Evolutionary conservation across 352 stramenopile species (phyloP), one percentile per base, ranked within the genome.

Genomic region (Phytopythium montanum): DNA sequence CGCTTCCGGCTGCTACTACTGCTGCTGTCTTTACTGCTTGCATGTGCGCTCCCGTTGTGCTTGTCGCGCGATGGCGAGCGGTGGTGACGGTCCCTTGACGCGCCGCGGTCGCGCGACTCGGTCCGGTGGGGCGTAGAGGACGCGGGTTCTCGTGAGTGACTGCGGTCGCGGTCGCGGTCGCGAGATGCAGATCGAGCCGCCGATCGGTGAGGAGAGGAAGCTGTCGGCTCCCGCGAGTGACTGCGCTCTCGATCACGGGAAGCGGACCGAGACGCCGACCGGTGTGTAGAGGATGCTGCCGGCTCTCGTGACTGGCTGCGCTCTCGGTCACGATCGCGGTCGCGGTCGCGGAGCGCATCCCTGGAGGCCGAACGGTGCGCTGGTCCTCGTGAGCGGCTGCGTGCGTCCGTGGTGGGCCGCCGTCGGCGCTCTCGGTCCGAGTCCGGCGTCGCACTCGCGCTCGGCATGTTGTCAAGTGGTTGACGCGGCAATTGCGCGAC

Each of bases 1-100:
- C 73, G 72, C 66, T 90, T 89, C 13, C 63, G 45, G 7, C 45
- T 34, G 36, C 56, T 62, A 8, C 61, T 60, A n/a, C 25, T 31
- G 25, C 29, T 34, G 10, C 8, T 44, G 14, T 55, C 62, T 50
- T 64, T 64, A 29, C 41, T 58, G 34, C 52, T 49, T 19, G n/a
- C 29, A 19, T 41, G 26, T 21, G n/a, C 44, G 12, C 50, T 34
- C 10, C n/a, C 44, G 31, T n/a, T 33, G 33, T 33, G 36, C 52
- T 58, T 58, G 21, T 58, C 33, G n/a, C 52, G 36, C 25, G 34
- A 58, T 5, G 52, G 33, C 23, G 52, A 48, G 14, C 52, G 52
- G 25, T 48, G 36, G 10, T 28, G 34, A 9, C 52, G 34, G 5
- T 58, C 52, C 12, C 52, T 7, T 6, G 52, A 46, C 36, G 23